Conservation (phyloP, 225 moss, liverwort and hornwort species). For the Climacium dendroides region DNA sequence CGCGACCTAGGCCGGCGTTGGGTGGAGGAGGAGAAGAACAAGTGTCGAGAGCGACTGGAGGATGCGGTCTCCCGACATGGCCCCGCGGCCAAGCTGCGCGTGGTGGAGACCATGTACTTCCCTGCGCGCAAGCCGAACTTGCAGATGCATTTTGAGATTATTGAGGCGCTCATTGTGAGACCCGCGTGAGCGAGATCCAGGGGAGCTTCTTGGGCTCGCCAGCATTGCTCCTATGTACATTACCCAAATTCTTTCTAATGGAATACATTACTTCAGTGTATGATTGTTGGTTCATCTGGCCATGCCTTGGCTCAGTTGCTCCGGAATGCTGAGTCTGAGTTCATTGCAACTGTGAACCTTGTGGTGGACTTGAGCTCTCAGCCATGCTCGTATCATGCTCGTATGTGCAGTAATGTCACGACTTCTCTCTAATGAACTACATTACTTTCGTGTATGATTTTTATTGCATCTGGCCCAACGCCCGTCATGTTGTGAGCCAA, state of each 20-base stretch:
- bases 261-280: background rate
- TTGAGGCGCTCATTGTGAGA: conserved; percentile 48
- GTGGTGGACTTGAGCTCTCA: background rate
- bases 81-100: conserved; percentile 39
- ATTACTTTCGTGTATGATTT: background rate
- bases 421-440: background rate
- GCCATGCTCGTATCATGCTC: background rate
- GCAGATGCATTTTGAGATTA: conserved; percentile 90
- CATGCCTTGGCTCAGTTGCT: background rate
- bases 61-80: conserved; percentile 49
- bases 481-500: background rate
- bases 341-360: background rate
- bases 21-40: conserved; percentile 58
- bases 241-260: conserved; percentile 10
- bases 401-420: background rate
- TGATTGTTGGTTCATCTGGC: background rate
- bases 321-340: background rate
- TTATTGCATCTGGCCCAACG: background rate
- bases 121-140: conserved; percentile 21
- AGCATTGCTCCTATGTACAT: conserved; percentile 8
- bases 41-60: conserved; percentile 19
- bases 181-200: background rate
- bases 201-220: background rate
- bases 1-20: conserved; percentile 42
- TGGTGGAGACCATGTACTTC: conserved; percentile 53